These are phyloP conservation scores for Heimioporus punctisporus DNA, from an alignment of 1,284 basidiomycete species.

Conservation along the genomic window DNA sequence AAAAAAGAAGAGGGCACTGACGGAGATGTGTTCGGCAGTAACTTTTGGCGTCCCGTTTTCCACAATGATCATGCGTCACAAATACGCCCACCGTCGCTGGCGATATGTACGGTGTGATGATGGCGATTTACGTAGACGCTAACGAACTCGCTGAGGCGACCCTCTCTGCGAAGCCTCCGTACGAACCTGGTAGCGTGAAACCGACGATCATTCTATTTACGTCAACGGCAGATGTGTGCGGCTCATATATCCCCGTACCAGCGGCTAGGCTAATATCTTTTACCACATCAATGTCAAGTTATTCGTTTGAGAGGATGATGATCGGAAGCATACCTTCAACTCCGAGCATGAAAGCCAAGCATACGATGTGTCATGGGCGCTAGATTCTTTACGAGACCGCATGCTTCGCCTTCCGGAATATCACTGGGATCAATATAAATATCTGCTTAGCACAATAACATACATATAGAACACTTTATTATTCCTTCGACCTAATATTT, in stretches of 20 bases:
- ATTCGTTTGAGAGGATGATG: constrained; percentile 9
- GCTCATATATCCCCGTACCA: constrained; percentile 95
- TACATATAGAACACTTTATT: no score
- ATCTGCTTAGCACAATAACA: no score
- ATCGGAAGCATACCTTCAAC: constrained; percentile 74
- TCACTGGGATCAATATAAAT: no score
- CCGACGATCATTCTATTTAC: constrained; percentile 98
- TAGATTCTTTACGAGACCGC: constrained; percentile 98
- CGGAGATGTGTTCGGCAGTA: constrained; percentile 79
- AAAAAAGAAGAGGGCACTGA: constrained; percentile 34
- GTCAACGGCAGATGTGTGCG: constrained; percentile 93
- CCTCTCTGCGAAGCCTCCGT: constrained; percentile 90
- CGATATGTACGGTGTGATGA: constrained; percentile 95
- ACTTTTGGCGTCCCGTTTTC: constrained; percentile 85
- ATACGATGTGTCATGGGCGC: constrained; percentile 99
- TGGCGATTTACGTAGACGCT: constrained; percentile 98
- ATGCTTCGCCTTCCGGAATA: constrained; percentile 99
- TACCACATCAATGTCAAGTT: constrained; percentile 14
- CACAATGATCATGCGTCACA: constrained; percentile 99
- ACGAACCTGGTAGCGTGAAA: constrained; percentile 91
- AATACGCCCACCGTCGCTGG: constrained; percentile 97
- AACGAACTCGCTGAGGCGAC: constrained; percentile 96
- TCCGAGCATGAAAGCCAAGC: constrained; percentile 92
- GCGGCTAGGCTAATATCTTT: constrained; percentile 93
- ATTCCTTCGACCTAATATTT: no score